A percentile compares a stretch with the other conserved stretches of the same genome.
phyloP scores from a whole-genome alignment of 441 rosid genomes.

The Bruguiera hainesii region DNA sequence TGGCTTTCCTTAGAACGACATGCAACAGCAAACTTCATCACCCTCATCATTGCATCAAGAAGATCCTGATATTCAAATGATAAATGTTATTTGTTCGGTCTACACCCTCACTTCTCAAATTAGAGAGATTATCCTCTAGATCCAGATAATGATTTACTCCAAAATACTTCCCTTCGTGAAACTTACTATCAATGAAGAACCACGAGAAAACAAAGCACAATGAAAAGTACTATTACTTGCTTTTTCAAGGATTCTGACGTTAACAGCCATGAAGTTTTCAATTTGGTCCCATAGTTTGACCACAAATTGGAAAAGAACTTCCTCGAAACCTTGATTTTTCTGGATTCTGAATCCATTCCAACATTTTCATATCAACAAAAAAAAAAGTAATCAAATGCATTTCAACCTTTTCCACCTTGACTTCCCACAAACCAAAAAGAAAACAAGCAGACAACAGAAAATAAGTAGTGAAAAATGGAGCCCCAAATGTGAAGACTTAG shows the following conservation, averaged over 20 bases:
- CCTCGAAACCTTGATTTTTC: conserved; percentile 57
- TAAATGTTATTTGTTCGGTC: not conserved
- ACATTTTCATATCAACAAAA: conserved; percentile 25
- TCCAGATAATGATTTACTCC: not conserved
- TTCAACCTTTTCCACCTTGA: not conserved
- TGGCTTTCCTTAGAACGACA: conserved; percentile 63
- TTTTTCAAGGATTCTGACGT: conserved; percentile 28
- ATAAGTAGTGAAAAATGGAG: no score
- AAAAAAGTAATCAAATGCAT: conserved; percentile 5
- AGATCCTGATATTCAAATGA: conserved; percentile 45
- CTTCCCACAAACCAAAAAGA: not conserved
- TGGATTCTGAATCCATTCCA: conserved; percentile 50
- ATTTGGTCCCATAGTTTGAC: conserved; percentile 63
- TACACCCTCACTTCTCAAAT: not conserved
- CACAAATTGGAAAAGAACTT: conserved; percentile 46
- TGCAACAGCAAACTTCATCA: conserved; percentile 66
- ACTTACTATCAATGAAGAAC: not conserved
- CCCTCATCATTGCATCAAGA: conserved; percentile 60
- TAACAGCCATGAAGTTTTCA: conserved; percentile 40
- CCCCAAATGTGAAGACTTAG: no score
- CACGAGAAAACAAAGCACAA: not conserved
- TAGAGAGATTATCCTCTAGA: no score
- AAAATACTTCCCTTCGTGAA: not conserved
- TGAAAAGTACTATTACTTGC: conserved; percentile 32
- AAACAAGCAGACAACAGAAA: no score